Evolutionary conservation across 2,329 filamentous ascomycete genomes (phyloP).

Genomic region (Alternaria longipes): DNA sequence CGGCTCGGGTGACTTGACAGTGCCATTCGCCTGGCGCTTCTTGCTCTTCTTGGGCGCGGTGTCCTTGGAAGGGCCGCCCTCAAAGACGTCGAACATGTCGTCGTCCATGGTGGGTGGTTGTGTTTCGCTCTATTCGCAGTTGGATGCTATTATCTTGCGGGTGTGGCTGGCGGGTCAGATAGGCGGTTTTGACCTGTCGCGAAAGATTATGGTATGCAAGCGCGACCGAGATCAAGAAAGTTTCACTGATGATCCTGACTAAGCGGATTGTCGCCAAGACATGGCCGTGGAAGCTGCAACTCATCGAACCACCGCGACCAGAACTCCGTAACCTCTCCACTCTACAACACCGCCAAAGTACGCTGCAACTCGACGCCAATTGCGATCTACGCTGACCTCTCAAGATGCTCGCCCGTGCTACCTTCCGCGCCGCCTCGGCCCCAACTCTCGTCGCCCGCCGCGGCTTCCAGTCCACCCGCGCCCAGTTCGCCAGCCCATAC

Average conservation of each 20-base stretch:
- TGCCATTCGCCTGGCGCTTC: constrained; percentile 86
- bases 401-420: constrained; percentile 80
- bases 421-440: constrained; percentile 68
- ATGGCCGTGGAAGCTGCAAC: constrained; percentile 5
- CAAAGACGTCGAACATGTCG: constrained; percentile 58
- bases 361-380: constrained; percentile 34
- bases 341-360: constrained; percentile 44
- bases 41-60: constrained; percentile 66
- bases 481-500: constrained; percentile 88
- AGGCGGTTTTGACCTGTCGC: background rate
- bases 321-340: constrained; percentile 37
- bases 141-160: background rate
- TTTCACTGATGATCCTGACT: constrained; percentile 1
- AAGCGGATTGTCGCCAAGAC: constrained; percentile 8
- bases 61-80: constrained; percentile 44
- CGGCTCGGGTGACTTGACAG: constrained; percentile 66
- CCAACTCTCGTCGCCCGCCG: constrained; percentile 80
- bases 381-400: constrained; percentile 45
- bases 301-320: constrained; percentile 22
- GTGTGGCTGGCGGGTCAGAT: background rate
- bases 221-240: constrained; percentile 14
- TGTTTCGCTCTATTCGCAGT: constrained; percentile 1
- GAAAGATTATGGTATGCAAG: background rate
- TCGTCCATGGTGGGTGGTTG: constrained; percentile 51
- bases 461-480: constrained; percentile 90